Base-by-base conservation (phyloP, 495 filamentous ascomycete species). In the Penicillium pancosmium region DNA sequence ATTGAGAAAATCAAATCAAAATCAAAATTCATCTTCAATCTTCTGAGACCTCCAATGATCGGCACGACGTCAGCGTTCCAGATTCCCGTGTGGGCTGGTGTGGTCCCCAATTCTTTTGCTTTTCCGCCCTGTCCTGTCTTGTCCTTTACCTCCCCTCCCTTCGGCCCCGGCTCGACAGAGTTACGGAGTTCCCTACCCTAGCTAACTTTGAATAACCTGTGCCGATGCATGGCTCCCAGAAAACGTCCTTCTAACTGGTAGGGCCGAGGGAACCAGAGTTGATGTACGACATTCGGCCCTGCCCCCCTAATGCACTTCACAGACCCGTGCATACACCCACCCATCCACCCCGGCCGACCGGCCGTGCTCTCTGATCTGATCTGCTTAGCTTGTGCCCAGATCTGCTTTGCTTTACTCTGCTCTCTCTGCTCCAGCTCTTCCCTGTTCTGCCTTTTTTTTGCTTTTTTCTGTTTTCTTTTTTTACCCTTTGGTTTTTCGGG, bases 201-300 rank as follows among this genome's bases (percentile, higher is more conserved):
- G 27, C 8, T 31, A 9, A 31, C 27, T 31, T 31, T 31, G 27
- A 0, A 7, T 31, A 31, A 8, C 8, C 27, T 31, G 4, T 31
- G 27, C 27, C 27, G 27, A 31, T 31, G 27, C 23, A 23, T 23
- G 23, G 5, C 27, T 31, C 27, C 27, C 27, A 31, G 4, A 8
- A 31, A 31, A 23, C 23, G 2, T 31, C 27, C 27, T 31, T 9
- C 27, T 31, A 31, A 31, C 4, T 31, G 27, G 27, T 46, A 16
- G 43, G 18, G 43, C 13, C 43, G 9, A 16, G 43, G 16, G 43
- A 46, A 46, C 15, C 43, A 46, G 43, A 46, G 15, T 46, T 46
- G 43, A 46, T 62, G 60, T 54, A 57, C 55, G 60, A 62, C 55
- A 62, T 62, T 51, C 38, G 50, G 50, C 41, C 43, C 55, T 59